phyloP scores from a whole-genome alignment of 768 basidiomycete genomes.

The Collybia mongolica region DNA sequence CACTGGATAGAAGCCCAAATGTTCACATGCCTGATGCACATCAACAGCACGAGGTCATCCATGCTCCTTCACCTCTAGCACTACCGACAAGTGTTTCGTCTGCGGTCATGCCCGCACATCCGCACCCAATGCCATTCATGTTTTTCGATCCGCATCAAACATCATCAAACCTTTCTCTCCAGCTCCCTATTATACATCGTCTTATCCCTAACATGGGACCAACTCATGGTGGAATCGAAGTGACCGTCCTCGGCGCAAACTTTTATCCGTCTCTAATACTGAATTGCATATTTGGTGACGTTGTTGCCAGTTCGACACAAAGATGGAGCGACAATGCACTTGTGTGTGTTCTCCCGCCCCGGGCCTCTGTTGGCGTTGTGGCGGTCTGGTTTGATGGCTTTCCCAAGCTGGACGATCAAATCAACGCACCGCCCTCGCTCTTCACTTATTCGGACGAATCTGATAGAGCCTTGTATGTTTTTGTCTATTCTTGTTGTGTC shows the following conservation, averaged over 20 bases:
- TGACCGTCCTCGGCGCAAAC: slow-evolving; percentile 90
- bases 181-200: slow-evolving; percentile 76
- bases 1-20: slow-evolving; percentile 40
- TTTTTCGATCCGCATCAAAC: slow-evolving; percentile 57
- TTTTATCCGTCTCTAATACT: slow-evolving; percentile 75
- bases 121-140: slow-evolving; percentile 55
- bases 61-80: slow-evolving; percentile 25
- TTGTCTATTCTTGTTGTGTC: slow-evolving; percentile 7
- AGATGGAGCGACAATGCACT: slow-evolving; percentile 93
- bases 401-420: slow-evolving; percentile 53
- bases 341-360: slow-evolving; percentile 88
- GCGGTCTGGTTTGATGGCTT: slow-evolving; percentile 87
- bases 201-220: slow-evolving; percentile 85
- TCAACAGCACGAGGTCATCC: slow-evolving; percentile 20
- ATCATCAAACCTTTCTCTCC: slow-evolving; percentile 45
- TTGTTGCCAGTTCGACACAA: slow-evolving; percentile 78
- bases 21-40: slow-evolving; percentile 34
- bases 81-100: slow-evolving; percentile 19
- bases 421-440: slow-evolving; percentile 50
- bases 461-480: slow-evolving; percentile 79
- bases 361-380: slow-evolving; percentile 79
- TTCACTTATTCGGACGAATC: slow-evolving; percentile 93
- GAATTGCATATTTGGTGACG: slow-evolving; percentile 84
- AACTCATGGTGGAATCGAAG: slow-evolving; percentile 90
- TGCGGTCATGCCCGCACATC: slow-evolving; percentile 27